A percentile compares a stretch with the other conserved stretches of the same genome.
These are phyloP conservation scores for Salvia miltiorrhiza DNA, from an alignment of 257 asterid species.

Conservation along the genomic window DNA sequence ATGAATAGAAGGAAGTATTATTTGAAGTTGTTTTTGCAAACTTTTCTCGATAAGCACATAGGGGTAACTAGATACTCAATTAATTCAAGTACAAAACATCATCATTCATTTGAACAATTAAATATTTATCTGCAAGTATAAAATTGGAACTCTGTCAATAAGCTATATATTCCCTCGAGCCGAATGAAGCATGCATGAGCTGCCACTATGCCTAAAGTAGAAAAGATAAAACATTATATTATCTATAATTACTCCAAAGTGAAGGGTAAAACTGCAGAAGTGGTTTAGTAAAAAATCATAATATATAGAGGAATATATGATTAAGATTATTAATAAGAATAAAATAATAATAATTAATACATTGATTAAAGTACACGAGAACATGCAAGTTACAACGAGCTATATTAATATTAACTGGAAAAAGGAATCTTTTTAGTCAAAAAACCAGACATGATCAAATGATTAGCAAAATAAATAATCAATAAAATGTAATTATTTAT, in stretches of 20 bases:
- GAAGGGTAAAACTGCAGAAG: neutral
- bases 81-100: neutral
- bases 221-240: neutral
- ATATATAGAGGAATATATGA: neutral
- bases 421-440: constrained; percentile 22
- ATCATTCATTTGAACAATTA: neutral
- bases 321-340: neutral
- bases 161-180: neutral
- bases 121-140: neutral
- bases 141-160: neutral
- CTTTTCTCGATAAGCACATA: neutral
- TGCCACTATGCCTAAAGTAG: neutral
- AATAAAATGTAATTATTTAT: neutral
- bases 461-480: constrained; percentile 15
- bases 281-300: neutral
- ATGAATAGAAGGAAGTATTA: too few species aligned
- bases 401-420: neutral
- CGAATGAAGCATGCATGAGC: constrained; percentile 9
- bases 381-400: neutral
- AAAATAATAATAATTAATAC: neutral
- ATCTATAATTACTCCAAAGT: neutral
- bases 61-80: neutral
- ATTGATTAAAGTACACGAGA: constrained; percentile 10
- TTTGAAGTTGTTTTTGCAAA: too few species aligned
- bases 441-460: constrained; percentile 25